These are phyloP conservation scores for Lanmaoa rubissima DNA, from an alignment of 768 basidiomycete genomes.

Conservation along the genomic window DNA sequence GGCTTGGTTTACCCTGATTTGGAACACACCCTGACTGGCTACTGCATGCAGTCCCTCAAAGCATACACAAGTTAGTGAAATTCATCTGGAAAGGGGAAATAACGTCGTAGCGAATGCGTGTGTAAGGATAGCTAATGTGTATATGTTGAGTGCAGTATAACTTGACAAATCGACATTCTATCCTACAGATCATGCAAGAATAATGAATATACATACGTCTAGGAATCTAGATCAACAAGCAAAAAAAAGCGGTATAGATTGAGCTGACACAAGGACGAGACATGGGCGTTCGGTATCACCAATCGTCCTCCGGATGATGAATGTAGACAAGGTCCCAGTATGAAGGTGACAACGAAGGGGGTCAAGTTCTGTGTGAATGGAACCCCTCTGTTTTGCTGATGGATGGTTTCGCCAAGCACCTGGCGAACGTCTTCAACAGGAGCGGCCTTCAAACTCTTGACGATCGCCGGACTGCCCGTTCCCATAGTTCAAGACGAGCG, in stretches of 20 bases:
- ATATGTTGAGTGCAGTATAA: too few species aligned
- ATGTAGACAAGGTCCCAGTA: too few species aligned
- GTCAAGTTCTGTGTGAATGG: not conserved
- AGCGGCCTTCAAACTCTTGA: slow-evolving; percentile 12
- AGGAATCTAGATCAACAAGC: not conserved
- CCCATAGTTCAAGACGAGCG: slow-evolving; percentile 30
- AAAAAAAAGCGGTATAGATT: not conserved
- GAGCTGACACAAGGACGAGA: not conserved
- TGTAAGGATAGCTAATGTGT: not conserved
- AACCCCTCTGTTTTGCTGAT: not conserved
- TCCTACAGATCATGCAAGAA: not conserved
- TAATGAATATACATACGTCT: not conserved
- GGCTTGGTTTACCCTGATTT: slow-evolving; percentile 8
- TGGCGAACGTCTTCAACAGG: not conserved
- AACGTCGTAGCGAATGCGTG: too few species aligned
- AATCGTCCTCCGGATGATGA: not conserved
- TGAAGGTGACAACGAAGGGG: not conserved
- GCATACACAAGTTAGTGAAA: not conserved
- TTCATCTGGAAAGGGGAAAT: not conserved
- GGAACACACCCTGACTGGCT: not conserved
- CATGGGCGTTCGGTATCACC: not conserved
- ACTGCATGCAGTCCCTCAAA: too few species aligned
- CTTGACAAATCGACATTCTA: too few species aligned
- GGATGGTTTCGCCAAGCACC: too few species aligned
- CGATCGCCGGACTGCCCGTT: slow-evolving; percentile 23